Percentiles rank a stretch among this genome's conserved stretches.
Conservation (phyloP, 345 rosid species). For the Geranium brycei region DNA sequence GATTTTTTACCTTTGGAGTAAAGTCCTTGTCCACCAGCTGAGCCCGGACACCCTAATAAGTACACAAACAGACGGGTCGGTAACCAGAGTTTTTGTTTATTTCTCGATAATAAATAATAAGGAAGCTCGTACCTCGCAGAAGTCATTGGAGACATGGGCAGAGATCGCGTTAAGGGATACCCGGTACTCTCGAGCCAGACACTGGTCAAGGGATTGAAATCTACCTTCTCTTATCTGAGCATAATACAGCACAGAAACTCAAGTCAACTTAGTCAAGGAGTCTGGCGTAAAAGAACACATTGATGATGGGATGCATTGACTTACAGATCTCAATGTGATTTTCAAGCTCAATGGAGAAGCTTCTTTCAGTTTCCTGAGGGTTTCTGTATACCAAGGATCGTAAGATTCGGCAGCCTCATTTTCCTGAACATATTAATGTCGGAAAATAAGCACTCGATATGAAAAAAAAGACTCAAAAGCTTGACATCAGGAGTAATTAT, state of each 20-base stretch:
- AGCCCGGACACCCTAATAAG: neutral
- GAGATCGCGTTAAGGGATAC: slow-evolving; percentile 49
- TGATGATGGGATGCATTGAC: slow-evolving; percentile 10
- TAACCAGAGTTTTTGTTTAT: neutral
- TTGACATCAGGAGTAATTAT: no score
- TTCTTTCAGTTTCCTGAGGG: slow-evolving; percentile 53
- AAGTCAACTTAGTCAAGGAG: neutral
- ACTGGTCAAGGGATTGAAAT: slow-evolving; percentile 72
- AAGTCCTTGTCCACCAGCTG: slow-evolving; percentile 81
- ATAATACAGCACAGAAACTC: slow-evolving; percentile 8
- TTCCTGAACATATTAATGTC: slow-evolving; percentile 29
- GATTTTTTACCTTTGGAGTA: slow-evolving; percentile 61
- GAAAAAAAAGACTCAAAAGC: neutral
- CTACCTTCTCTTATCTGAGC: slow-evolving; percentile 77
- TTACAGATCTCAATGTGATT: slow-evolving; percentile 66
- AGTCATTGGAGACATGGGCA: slow-evolving; percentile 51
- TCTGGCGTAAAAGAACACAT: neutral
- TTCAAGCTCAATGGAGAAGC: slow-evolving; percentile 92
- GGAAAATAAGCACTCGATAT: slow-evolving; percentile 1
- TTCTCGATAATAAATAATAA: neutral
- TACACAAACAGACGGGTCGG: neutral
- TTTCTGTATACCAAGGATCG: slow-evolving; percentile 49
- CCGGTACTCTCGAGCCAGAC: slow-evolving; percentile 72
- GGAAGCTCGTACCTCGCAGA: slow-evolving; percentile 45
- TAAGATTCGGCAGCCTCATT: slow-evolving; percentile 35